Evolutionary conservation across 768 basidiomycete species (phyloP).

Genomic region (Boletus subparvulus): DNA sequence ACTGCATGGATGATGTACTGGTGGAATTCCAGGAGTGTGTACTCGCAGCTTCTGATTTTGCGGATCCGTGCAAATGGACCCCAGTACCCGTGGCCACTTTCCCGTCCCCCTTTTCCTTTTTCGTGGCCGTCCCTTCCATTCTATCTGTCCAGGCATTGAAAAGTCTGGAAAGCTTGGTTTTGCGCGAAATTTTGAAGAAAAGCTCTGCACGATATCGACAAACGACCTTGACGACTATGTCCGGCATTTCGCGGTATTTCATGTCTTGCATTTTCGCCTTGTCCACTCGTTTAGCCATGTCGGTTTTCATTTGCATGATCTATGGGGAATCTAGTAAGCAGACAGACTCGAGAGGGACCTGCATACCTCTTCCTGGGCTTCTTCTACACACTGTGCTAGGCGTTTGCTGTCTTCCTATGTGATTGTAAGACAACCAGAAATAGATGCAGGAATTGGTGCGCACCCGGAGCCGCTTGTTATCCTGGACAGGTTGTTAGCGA

Average conservation of each 20-base stretch:
- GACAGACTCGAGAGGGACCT: not conserved
- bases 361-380: slow-evolving; percentile 79
- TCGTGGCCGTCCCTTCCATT: slow-evolving; percentile 65
- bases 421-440: slow-evolving; percentile 22
- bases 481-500: slow-evolving; percentile 44
- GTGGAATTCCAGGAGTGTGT: slow-evolving; percentile 42
- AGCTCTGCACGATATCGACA: slow-evolving; percentile 89
- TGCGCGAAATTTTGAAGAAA: slow-evolving; percentile 91
- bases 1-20: slow-evolving; percentile 58
- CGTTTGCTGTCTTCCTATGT: slow-evolving; percentile 82
- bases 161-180: slow-evolving; percentile 79
- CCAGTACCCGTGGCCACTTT: slow-evolving; percentile 26
- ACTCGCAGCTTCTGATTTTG: slow-evolving; percentile 51
- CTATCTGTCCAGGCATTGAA: slow-evolving; percentile 88
- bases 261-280: slow-evolving; percentile 75
- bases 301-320: slow-evolving; percentile 80
- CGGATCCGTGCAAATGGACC: slow-evolving; percentile 46
- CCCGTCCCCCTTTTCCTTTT: slow-evolving; percentile 48
- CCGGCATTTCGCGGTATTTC: slow-evolving; percentile 84
- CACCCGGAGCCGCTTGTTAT: slow-evolving; percentile 87
- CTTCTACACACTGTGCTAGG: slow-evolving; percentile 75
- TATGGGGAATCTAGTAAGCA: slow-evolving; percentile 28
- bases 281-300: slow-evolving; percentile 77
- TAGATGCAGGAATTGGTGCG: slow-evolving; percentile 22
- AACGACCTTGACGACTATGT: slow-evolving; percentile 85